A percentile compares a stretch with the other conserved stretches of the same genome.
phyloP scores from a whole-genome alignment of 1,139 yeast species.

The Hansenula sp. region DNA sequence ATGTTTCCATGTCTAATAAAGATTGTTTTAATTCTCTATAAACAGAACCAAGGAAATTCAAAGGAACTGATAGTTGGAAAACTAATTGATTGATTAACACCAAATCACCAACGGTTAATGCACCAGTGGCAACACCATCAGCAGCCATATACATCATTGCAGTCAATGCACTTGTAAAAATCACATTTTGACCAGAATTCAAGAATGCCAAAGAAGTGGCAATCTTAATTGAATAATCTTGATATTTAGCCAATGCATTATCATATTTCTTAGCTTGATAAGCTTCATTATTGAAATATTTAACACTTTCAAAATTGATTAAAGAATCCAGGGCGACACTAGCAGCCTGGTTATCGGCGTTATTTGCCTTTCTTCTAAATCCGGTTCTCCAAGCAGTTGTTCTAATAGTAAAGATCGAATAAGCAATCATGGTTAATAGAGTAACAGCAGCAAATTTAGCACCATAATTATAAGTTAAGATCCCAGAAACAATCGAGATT shows the following conservation, averaged over 20 bases:
- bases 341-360: slow-evolving; percentile 93
- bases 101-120: slow-evolving; percentile 88
- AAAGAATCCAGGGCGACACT: slow-evolving; percentile 91
- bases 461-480: slow-evolving; percentile 90
- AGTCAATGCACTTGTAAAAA: slow-evolving; percentile 88
- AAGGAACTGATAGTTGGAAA: slow-evolving; percentile 90
- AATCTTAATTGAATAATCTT: slow-evolving; percentile 79
- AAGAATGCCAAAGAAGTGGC: slow-evolving; percentile 90
- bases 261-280: slow-evolving; percentile 82
- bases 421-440: slow-evolving; percentile 79
- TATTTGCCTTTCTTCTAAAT: slow-evolving; percentile 86
- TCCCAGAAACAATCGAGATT: slow-evolving; percentile 89
- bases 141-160: slow-evolving; percentile 99
- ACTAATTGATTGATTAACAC: slow-evolving; percentile 96
- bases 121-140: slow-evolving; percentile 79
- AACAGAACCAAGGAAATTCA: slow-evolving; percentile 91
- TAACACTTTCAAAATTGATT: slow-evolving; percentile 92
- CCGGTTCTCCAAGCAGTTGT: slow-evolving; percentile 97
- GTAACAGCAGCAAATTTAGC: slow-evolving; percentile 86
- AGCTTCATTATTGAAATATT: slow-evolving; percentile 86
- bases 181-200: slow-evolving; percentile 89
- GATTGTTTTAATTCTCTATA: slow-evolving; percentile 94
- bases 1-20: slow-evolving; percentile 85
- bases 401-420: slow-evolving; percentile 79
- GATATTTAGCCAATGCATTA: slow-evolving; percentile 68